Evolutionary conservation across 331 rosid species (phyloP).

Genomic region (Rhamnella rubrinervis): DNA sequence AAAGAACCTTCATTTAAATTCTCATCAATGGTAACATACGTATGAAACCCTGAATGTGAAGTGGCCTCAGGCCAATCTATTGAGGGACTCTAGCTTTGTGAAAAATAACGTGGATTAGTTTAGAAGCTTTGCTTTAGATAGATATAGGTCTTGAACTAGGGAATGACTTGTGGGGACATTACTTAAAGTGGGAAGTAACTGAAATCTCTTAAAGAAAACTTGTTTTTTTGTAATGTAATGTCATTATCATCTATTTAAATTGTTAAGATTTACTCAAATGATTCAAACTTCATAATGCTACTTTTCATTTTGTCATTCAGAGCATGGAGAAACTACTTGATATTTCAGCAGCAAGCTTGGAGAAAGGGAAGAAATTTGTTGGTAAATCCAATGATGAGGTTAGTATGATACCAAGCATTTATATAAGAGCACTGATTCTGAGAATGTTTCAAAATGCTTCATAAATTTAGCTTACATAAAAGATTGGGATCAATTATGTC

Average conservation of each 20-base stretch:
- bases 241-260: slow-evolving; percentile 11
- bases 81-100: not conserved
- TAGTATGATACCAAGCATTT: slow-evolving; percentile 32
- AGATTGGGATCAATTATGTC: not conserved
- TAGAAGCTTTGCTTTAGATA: too few relatives aligned
- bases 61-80: not conserved
- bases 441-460: slow-evolving; percentile 11
- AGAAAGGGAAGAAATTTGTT: slow-evolving; percentile 32
- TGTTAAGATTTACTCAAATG: slow-evolving; percentile 12
- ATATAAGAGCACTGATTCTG: slow-evolving; percentile 17
- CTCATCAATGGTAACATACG: not conserved
- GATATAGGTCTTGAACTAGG: too few relatives aligned
- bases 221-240: not conserved
- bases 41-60: not conserved
- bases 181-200: too few relatives aligned
- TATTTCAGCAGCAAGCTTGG: slow-evolving; percentile 30
- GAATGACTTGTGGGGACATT: too few relatives aligned
- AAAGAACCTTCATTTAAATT: not conserved
- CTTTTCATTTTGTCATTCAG: slow-evolving; percentile 42
- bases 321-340: slow-evolving; percentile 59
- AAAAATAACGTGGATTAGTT: too few relatives aligned
- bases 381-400: slow-evolving; percentile 49
- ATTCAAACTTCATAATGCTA: not conserved
- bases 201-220: too few relatives aligned
- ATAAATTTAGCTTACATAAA: not conserved